Evolutionary conservation across 1,284 basidiomycete genomes (phyloP).

Genomic region (Naganishia albida): DNA sequence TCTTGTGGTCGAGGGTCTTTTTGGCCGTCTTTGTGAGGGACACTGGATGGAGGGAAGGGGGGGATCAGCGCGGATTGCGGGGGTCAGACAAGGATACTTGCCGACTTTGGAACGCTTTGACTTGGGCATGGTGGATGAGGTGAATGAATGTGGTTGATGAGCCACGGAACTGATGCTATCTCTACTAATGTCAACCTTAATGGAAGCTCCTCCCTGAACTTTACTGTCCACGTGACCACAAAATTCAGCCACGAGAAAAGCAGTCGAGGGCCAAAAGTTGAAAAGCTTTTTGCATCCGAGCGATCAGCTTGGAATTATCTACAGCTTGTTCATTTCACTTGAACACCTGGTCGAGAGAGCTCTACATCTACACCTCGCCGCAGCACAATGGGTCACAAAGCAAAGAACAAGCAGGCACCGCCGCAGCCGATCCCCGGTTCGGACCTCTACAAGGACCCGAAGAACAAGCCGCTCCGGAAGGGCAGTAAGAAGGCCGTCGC

Average conservation of each 20-base stretch:
- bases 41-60: slow-evolving; percentile 40
- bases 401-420: slow-evolving; percentile 83
- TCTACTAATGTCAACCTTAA: not conserved
- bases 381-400: slow-evolving; percentile 78
- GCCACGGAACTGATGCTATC: not conserved
- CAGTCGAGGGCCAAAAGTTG: too few relatives aligned
- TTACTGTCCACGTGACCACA: slow-evolving; percentile 21
- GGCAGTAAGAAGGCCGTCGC: slow-evolving; percentile 38
- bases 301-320: too few relatives aligned
- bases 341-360: too few relatives aligned
- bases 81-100: slow-evolving; percentile 49
- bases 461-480: slow-evolving; percentile 40
- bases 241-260: not conserved
- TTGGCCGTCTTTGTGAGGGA: slow-evolving; percentile 60
- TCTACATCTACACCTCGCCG: not conserved
- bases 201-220: slow-evolving; percentile 7
- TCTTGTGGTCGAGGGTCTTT: slow-evolving; percentile 70
- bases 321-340: too few relatives aligned
- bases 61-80: not conserved
- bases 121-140: slow-evolving; percentile 67
- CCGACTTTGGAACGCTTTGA: slow-evolving; percentile 84
- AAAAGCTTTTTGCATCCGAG: too few relatives aligned
- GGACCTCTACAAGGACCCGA: slow-evolving; percentile 39
- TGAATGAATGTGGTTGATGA: not conserved
- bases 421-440: slow-evolving; percentile 63